phyloP scores from a whole-genome alignment of 306 rosid genomes.

The Nissolia schottii region DNA sequence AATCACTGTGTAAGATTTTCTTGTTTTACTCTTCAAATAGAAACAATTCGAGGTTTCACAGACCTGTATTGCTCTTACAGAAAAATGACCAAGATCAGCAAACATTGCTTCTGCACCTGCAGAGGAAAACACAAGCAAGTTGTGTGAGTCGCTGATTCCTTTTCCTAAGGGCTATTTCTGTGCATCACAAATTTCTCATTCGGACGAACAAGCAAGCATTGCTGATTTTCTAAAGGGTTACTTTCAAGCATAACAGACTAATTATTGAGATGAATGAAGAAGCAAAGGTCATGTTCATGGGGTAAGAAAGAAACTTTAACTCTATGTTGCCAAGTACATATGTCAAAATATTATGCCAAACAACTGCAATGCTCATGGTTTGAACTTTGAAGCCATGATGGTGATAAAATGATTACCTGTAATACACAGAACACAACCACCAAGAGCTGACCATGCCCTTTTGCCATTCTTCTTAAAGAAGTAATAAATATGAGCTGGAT shows the following conservation, averaged over 20 bases:
- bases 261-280: neutral
- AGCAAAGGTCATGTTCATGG: neutral
- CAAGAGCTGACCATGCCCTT: slow-evolving; percentile 71
- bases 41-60: slow-evolving; percentile 10
- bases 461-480: slow-evolving; percentile 58
- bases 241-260: neutral
- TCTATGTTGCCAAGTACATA: neutral
- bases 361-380: neutral
- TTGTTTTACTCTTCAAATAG: neutral
- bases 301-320: neutral
- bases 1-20: neutral
- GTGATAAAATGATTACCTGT: slow-evolving; percentile 48
- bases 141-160: neutral
- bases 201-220: neutral
- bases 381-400: neutral
- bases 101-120: slow-evolving; percentile 98
- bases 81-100: slow-evolving; percentile 95
- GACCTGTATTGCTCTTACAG: slow-evolving; percentile 86
- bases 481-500: slow-evolving; percentile 57
- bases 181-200: slow-evolving; percentile 5
- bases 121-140: neutral
- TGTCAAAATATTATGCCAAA: neutral
- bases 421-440: slow-evolving; percentile 76
- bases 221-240: neutral
- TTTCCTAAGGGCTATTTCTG: neutral